phyloP scores from a whole-genome alignment of 306 rosid species.

The Medicago lupulina region DNA sequence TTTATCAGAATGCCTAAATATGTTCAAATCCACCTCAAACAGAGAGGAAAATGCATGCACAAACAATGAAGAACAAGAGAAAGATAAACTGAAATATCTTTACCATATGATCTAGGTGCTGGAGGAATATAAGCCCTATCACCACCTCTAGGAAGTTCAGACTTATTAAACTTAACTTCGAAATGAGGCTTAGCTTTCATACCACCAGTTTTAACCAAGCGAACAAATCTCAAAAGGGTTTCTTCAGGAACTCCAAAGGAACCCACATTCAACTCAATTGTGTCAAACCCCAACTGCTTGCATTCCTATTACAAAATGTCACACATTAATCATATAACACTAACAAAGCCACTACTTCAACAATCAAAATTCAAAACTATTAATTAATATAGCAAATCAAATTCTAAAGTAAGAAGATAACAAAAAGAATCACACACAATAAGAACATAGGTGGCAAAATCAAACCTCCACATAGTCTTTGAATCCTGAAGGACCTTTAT shows the following conservation, averaged over 20 bases:
- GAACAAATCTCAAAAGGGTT: constrained; percentile 74
- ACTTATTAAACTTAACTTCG: constrained; percentile 73
- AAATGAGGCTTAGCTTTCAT: constrained; percentile 79
- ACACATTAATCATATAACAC: not conserved
- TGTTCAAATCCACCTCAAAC: constrained; percentile 13
- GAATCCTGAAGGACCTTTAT: constrained; percentile 76
- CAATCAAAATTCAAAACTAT: not conserved
- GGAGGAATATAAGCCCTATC: constrained; percentile 75
- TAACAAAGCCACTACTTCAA: not conserved
- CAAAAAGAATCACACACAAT: not conserved
- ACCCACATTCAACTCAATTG: constrained; percentile 75
- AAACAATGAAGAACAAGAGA: not conserved
- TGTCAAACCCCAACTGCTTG: constrained; percentile 84
- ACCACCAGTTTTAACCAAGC: constrained; percentile 81
- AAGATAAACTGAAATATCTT: constrained; percentile 6
- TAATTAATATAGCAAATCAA: not conserved
- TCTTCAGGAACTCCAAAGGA: constrained; percentile 87
- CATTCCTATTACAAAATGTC: constrained; percentile 62
- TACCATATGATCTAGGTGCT: constrained; percentile 80
- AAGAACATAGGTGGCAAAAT: not conserved
- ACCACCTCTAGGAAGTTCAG: constrained; percentile 73
- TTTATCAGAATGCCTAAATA: not conserved
- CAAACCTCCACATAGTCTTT: constrained; percentile 74
- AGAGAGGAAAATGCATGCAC: constrained; percentile 6
- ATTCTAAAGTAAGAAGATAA: too few relatives aligned